Base-by-base conservation (phyloP, 352 stramenopile genomes). In the Phytopythium chamaehyphon region DNA sequence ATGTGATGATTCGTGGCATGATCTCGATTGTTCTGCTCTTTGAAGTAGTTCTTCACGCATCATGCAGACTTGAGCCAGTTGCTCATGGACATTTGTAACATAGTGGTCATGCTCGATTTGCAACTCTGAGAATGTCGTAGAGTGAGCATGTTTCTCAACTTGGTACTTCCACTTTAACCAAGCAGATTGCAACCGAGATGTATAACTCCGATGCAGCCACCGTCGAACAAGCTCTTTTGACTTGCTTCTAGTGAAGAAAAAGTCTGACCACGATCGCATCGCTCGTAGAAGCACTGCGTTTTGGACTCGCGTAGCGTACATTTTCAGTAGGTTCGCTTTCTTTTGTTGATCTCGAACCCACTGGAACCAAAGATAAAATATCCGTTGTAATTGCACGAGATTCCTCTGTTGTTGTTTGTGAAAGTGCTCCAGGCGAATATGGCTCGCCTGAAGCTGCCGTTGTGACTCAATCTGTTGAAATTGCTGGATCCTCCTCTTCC, bases 171-270 rank as follows among this genome's bases (percentile, higher is more conserved):
- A 53, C 3, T 15, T 15, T 9, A 1, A 7, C 31, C 40, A 44
- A 3, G 35, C 31, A 5, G 18, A n/a, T 16, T 23, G 8, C 19
- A 53, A 23, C n/a, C 15, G 31, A 8, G 31, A 23, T 2, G 35
- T 36, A 22, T 43, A 53, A 22, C 47, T 53, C 6, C 54, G 43
- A 39, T 6, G 12, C 0, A 66, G 22, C 57, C 68, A 73, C 12
- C 61, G 54, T 1, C 33, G 37, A 1, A 71, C 37, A 6, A 83
- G 45, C 18, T 68, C 57, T 15, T 62, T 47, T 19, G 76, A 60
- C 0, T 46, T 23, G 21, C 62, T 62, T 16, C 59, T 54, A 14
- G 40, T 50, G 1, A 44, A 19, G 1, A 58, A 40, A 45, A 64
- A 76, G 19, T 39, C 23, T 5, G 44, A 21, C 71, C 71, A 81